A percentile compares a stretch with the other conserved stretches of the same genome.
These are phyloP conservation scores for Candida tunisiensis DNA, from an alignment of 1,139 yeast genomes.

Conservation along the genomic window DNA sequence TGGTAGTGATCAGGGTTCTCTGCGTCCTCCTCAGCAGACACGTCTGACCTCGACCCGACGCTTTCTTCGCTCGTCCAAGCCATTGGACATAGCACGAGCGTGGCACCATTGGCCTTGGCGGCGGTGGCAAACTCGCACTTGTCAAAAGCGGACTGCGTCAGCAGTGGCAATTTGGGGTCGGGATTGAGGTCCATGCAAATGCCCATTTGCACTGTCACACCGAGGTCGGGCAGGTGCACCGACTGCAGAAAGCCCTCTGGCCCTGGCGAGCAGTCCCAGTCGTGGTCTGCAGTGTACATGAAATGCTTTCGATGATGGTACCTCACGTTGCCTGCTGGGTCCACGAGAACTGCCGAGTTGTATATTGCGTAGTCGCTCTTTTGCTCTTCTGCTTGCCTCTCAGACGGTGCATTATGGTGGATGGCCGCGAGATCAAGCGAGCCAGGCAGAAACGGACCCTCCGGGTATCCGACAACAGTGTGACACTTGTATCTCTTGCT, in stretches of 20 bases:
- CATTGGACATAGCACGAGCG: conserved; percentile 61
- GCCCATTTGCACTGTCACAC: conserved; percentile 38
- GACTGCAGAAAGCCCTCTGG: conserved; percentile 17
- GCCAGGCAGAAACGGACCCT: conserved; percentile 14
- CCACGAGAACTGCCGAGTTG: conserved; percentile 57
- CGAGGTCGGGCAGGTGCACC: conserved; percentile 3
- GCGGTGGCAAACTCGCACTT: conserved; percentile 52
- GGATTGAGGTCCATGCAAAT: conserved; percentile 97
- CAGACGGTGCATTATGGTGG: too few species aligned
- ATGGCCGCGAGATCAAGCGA: too few species aligned
- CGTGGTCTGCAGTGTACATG: conserved; percentile 63
- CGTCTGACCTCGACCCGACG: conserved; percentile 10
- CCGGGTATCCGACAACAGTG: conserved; percentile 78
- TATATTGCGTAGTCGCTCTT: conserved; percentile 24
- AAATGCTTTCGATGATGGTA: conserved; percentile 66
- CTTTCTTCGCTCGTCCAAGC: conserved; percentile 59
- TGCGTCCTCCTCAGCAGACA: conserved; percentile 4
- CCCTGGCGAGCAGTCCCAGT: conserved; percentile 67
- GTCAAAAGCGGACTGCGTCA: conserved; percentile 62
- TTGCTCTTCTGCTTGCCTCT: too few species aligned
- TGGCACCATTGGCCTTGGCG: conserved; percentile 31
- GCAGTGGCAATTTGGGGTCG: conserved; percentile 61
- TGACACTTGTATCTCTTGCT: conserved; percentile 39
- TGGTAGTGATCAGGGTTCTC: too few species aligned
- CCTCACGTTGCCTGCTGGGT: conserved; percentile 39